These are phyloP conservation scores for Saposhnikovia divaricata DNA, from an alignment of 129 eudicot species.

Conservation along the genomic window DNA sequence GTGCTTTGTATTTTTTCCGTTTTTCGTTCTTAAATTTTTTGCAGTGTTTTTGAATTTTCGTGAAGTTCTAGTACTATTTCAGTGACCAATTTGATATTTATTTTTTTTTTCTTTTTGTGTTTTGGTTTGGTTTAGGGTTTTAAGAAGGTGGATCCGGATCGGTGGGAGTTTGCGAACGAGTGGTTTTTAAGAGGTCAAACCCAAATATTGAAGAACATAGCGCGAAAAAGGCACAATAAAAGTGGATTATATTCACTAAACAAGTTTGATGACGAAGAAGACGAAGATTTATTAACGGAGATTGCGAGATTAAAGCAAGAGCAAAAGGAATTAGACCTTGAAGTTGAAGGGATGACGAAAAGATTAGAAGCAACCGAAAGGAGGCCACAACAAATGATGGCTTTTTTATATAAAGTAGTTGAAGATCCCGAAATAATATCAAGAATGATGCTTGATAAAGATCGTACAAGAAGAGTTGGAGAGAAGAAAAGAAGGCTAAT, in stretches of 20 bases:
- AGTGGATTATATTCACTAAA: background rate
- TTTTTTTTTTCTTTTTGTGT: background rate
- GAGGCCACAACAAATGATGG: conserved; percentile 87
- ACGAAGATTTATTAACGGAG: conserved; percentile 44
- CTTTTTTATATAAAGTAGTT: conserved; percentile 56
- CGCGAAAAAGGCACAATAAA: conserved; percentile 33
- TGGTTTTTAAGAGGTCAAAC: conserved; percentile 68
- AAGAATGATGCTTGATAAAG: conserved; percentile 40
- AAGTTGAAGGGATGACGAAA: conserved; percentile 51
- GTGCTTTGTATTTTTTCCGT: background rate
- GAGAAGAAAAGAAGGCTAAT: conserved; percentile 42
- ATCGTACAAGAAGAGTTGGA: conserved; percentile 22
- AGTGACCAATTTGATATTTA: background rate
- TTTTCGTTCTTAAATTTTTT: background rate
- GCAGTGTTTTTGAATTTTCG: background rate
- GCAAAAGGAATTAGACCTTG: conserved; percentile 48
- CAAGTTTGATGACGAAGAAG: conserved; percentile 23
- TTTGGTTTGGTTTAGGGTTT: conserved; percentile 42
- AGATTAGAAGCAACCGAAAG: conserved; percentile 69
- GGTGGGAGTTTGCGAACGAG: conserved; percentile 77
- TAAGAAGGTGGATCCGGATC: conserved; percentile 69
- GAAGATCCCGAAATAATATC: conserved; percentile 70
- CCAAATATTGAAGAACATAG: conserved; percentile 41
- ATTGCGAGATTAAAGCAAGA: conserved; percentile 54
- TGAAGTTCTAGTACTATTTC: too few species aligned